These are phyloP conservation scores for Centrapalus pauciflorus DNA, from an alignment of 129 eudicot genomes.

Conservation along the genomic window DNA sequence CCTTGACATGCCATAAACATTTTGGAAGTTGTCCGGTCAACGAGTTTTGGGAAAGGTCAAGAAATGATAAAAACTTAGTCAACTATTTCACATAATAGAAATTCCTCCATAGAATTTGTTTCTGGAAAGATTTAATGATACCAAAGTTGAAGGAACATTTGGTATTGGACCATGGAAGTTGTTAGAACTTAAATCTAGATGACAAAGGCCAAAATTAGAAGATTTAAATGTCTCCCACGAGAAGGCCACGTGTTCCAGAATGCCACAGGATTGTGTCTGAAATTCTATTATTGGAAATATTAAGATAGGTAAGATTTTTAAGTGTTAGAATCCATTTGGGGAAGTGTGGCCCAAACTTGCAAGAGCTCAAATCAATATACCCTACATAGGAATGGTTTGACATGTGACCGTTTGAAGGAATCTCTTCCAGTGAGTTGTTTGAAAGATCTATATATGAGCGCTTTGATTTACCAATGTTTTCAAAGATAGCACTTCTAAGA, in stretches of 20 bases:
- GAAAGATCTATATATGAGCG: no score
- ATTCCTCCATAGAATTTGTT: conserved; percentile 20
- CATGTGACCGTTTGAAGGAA: neutral
- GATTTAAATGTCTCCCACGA: neutral
- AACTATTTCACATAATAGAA: no score
- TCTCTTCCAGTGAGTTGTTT: no score
- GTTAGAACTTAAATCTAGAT: conserved; percentile 5
- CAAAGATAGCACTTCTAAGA: no score
- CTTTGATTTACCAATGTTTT: no score
- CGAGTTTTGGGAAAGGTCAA: no score
- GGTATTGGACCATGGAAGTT: conserved; percentile 9
- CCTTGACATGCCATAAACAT: no score
- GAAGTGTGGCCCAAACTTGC: conserved; percentile 27
- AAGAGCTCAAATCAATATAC: neutral
- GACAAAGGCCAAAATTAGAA: no score
- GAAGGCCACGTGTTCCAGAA: neutral
- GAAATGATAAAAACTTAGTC: no score
- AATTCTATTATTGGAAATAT: neutral
- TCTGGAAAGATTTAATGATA: conserved; percentile 2
- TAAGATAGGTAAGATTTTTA: no score
- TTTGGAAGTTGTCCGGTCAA: no score
- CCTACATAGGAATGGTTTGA: neutral
- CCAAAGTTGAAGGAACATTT: neutral
- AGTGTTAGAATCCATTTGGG: conserved; percentile 34
- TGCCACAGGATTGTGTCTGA: neutral